Evolutionary conservation across 352 stramenopile genomes (phyloP), one percentile per base, ranked within the genome.

Genomic region (Globisporangium splendens): DNA sequence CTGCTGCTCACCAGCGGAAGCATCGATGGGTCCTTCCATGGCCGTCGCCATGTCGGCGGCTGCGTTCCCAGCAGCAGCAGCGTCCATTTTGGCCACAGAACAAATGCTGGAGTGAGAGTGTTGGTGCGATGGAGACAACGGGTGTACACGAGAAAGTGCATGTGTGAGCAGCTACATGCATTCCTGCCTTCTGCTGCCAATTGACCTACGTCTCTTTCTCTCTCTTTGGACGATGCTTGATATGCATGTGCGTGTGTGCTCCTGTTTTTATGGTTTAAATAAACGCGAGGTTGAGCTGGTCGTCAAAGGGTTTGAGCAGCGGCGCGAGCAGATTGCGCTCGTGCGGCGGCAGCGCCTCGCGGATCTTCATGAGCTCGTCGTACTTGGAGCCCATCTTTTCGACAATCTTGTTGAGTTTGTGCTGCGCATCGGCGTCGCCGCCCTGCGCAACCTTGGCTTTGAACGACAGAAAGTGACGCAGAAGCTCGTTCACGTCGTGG

Each of bases 361-460:
- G 81, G 62, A 93, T 83, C 65, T 86, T 90, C n/a, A 79, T 68
- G 7, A 95, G 59, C 54, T 95, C 79, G 63, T 93, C 86, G 63
- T 93, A 95, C 65, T 95, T 95, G 60, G 77, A 84, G 41, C 83
- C 77, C 75, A 95, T 95, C 60, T 89, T 89, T 49, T 88, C 86
- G n/a, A 88, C 73, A 49, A 95, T 95, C 49, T 77, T 76, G 59
- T 91, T 87, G 52, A 95, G 77, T 56, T 95, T 95, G 53, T 68
- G 71, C 58, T 86, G 72, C 15, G 79, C 80, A 47, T 93, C 79
- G 54, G 72, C 46, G 42, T 75, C 65, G 13, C 69, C 73, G 10
- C 77, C 74, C 61, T 77, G 71, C 41, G 84, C 75, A 12, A 86
- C 70, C 44, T 85, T 86, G 1, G 73, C 70, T 55, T 92, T 90